Evolutionary conservation across 1,139 yeast species (phyloP), one percentile per base, ranked within the genome.

Genomic region (Suhomyces taliae): DNA sequence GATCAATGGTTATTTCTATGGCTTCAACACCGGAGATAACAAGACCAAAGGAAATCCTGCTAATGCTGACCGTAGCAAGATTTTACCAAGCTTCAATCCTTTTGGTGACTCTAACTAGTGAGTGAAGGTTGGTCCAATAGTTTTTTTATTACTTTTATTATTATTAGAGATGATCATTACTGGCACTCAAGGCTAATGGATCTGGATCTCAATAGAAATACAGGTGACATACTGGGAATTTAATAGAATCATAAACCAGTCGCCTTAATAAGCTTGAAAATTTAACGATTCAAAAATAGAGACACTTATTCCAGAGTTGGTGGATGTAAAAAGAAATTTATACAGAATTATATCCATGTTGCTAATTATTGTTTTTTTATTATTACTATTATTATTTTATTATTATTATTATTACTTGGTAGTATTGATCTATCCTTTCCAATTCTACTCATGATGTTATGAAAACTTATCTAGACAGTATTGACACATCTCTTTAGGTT

Each of bases 1-100:
- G 44, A 58, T 71, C 10, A 55, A 65, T 32, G 79, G 79, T 1
- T 59, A 66, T 41, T 75, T 75, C 54, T 75, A 74, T 54, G 80
- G 79, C 8, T 75, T 74, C 53, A 67, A 66, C 52, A 57, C 58
- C 36, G 57, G 49, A 31, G 41, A 43, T 38, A 48, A 35, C 31
- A 40, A 34, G 19, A n/a, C 36, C 8, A 19, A 47, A n/a, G 32
- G 6, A 6, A 34, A 39, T 27, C n/a, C 37, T 24, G 27, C 32
- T 32, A 34, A 35, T 37, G 40, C 36, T 15, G 49, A 44, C 19
- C 47, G 48, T 26, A 49, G 44, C 12, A 55, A 53, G 36, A 60
- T 65, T 32, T 41, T 60, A 27, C 69, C 72, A 8, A 63, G 56
- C 42, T 67, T 67, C 51, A 61, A 66, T 52, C 72, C 72, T 11